Evolutionary conservation across 495 filamentous ascomycete genomes (phyloP).

Genomic region (Aspergillus nanangensis): DNA sequence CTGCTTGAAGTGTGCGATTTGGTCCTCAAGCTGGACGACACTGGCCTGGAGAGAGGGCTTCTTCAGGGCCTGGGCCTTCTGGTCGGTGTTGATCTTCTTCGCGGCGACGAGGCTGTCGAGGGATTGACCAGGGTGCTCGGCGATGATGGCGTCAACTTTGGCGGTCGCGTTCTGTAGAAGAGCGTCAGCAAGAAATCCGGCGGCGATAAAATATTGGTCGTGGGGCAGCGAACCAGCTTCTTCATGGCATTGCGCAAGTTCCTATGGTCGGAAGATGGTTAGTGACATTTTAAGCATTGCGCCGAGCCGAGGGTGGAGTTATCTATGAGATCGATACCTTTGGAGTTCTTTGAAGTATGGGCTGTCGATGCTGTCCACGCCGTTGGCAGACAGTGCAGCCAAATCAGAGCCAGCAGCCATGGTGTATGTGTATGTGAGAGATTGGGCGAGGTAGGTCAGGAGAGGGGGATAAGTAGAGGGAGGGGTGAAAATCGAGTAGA

Average conservation of each 20-base stretch:
- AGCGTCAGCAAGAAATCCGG: conserved; percentile 9
- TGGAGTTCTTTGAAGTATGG: conserved; percentile 78
- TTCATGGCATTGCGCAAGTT: conserved; percentile 81
- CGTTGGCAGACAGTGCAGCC: conserved; percentile 33
- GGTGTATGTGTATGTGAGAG: conserved; percentile 21
- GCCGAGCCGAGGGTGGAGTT: background rate
- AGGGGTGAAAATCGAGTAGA: background rate
- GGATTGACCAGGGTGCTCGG: conserved; percentile 67
- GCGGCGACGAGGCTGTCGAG: conserved; percentile 78
- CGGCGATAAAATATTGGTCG: conserved; percentile 2
- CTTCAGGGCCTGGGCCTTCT: conserved; percentile 83
- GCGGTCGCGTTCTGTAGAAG: conserved; percentile 60
- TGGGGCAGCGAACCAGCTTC: conserved; percentile 69
- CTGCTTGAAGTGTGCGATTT: conserved; percentile 78
- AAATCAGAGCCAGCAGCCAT: conserved; percentile 35
- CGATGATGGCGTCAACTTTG: conserved; percentile 74
- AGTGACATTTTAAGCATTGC: no score
- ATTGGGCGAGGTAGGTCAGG: background rate
- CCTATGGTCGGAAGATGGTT: conserved; percentile 37
- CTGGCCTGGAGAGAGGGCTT: conserved; percentile 80
- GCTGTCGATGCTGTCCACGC: conserved; percentile 59
- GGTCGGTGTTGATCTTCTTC: conserved; percentile 89
- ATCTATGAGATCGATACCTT: conserved; percentile 49
- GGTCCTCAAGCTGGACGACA: conserved; percentile 73
- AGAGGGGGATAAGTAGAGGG: background rate